Percentiles rank a stretch among this genome's conserved stretches.
Evolutionary conservation across 176 grass and related monocot species (phyloP).

Genomic region (Rhipidocladum racemiflorum): DNA sequence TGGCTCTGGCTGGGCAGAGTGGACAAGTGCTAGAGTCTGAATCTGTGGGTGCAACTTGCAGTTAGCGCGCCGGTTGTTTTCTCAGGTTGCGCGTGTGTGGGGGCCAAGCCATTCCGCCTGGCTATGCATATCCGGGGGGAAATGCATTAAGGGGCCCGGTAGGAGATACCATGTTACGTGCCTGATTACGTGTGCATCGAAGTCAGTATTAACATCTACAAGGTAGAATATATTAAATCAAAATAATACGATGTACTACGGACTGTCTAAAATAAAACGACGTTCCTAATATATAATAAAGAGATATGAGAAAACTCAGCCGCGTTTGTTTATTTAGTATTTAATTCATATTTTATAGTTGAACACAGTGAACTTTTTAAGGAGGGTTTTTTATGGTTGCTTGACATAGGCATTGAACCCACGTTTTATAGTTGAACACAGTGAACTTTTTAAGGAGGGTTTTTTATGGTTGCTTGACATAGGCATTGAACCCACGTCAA

Average conservation of each 20-base stretch:
- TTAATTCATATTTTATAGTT: not conserved
- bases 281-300: not conserved
- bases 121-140: conserved; percentile 15
- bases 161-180: too few relatives aligned
- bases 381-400: not conserved
- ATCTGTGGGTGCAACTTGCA: conserved; percentile 59
- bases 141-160: too few relatives aligned
- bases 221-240: too few relatives aligned
- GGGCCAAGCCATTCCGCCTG: not conserved
- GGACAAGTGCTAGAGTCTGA: conserved; percentile 43
- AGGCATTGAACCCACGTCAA: not conserved
- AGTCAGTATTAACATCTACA: too few relatives aligned
- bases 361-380: not conserved
- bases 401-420: not conserved
- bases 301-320: not conserved
- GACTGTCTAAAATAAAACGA: too few relatives aligned
- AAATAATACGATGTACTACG: too few relatives aligned
- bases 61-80: conserved; percentile 25
- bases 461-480: not conserved
- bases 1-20: not conserved
- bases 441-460: not conserved
- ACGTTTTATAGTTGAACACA: not conserved
- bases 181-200: too few relatives aligned
- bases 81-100: not conserved
- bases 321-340: not conserved